Base-by-base conservation (phyloP, 331 rosid species). In the Telfairia occidentalis region DNA sequence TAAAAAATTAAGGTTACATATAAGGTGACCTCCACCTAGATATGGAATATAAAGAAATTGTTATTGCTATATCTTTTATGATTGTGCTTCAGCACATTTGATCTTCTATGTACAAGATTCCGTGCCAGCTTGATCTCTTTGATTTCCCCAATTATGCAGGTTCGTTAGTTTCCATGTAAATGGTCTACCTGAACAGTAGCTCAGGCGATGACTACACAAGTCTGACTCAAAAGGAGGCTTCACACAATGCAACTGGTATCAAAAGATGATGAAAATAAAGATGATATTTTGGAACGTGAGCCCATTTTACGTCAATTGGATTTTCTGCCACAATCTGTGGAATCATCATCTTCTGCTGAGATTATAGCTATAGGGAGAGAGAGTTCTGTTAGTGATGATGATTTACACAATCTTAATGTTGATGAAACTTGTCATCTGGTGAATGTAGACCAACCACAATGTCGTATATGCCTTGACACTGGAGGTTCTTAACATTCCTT, bases 401-500 rank as follows among this genome's bases (percentile, higher is more conserved):
- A 88, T 79, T 78, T 81, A 74, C 86, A 85, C 54, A 76, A 69
- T 82, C 77, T 80, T 55, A 83, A 40, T n/a, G 79, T 85, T 26
- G 87, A 91, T 49, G 97, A 88, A 76, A 83, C 78, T 66, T 76
- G 85, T 81, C 89, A 72, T 82, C 84, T 89, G 59, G 87, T 89
- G 83, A 86, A 81, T 77, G 75, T 75, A 5, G 97, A 95, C 82
- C 97, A 85, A 46, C 86, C 84, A 19, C 99, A 89, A 75, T 95
- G 99, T 79, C 90, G 99, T 32, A 95, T 95, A 87, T 95, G 99
- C 87, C 97, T 95, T 63, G 99, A 95, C 76, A 82, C 73, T 77
- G 97, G 85, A 90, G 97, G 98, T 94, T 53, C 80, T 48, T 74
- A 63, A 42, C 78, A 32, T 38, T 48, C 5, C 72, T 65, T 57